A percentile compares a stretch with the other conserved stretches of the same genome.
Evolutionary conservation across 1,284 basidiomycete genomes (phyloP).

Genomic region (Cryptococcus sp.): DNA sequence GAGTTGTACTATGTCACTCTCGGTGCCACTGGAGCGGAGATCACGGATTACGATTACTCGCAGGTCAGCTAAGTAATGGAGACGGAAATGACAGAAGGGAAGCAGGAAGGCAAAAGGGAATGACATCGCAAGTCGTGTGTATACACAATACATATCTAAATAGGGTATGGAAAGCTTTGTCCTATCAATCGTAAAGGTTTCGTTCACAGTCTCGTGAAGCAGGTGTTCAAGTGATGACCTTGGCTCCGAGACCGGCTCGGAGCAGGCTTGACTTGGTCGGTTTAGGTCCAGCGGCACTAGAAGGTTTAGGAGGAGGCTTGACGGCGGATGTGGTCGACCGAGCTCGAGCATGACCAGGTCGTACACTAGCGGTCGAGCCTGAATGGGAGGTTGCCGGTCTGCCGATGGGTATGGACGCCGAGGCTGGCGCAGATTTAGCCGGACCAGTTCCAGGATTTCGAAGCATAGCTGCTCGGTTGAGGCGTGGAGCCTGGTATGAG

Average conservation of each 20-base stretch:
- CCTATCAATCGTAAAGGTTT: too few species aligned
- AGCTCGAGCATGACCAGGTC: too few species aligned
- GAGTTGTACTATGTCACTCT: conserved; percentile 62
- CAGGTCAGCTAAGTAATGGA: conserved; percentile 44
- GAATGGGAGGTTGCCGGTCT: too few species aligned
- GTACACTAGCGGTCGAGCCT: too few species aligned
- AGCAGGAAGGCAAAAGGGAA: too few species aligned
- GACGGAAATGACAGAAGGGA: too few species aligned
- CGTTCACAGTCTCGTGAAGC: too few species aligned
- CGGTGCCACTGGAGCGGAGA: conserved; percentile 39
- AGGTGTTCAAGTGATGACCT: too few species aligned
- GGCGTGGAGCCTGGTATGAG: conserved; percentile 26
- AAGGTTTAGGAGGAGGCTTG: not conserved
- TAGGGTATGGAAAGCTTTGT: not conserved
- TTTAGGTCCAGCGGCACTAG: conserved; percentile 1
- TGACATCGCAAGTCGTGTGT: conserved; percentile 29
- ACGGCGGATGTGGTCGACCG: not conserved
- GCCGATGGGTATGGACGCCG: too few species aligned
- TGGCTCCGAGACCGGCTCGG: not conserved
- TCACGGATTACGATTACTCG: conserved; percentile 20
- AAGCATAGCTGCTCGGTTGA: conserved; percentile 35
- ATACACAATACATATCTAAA: too few species aligned
- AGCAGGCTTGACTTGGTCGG: conserved; percentile 11
- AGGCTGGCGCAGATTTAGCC: too few species aligned
- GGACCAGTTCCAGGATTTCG: conserved; percentile 21